Conservation (phyloP, 139 green algal genomes). For the Klebsormidium nitens region DNA sequence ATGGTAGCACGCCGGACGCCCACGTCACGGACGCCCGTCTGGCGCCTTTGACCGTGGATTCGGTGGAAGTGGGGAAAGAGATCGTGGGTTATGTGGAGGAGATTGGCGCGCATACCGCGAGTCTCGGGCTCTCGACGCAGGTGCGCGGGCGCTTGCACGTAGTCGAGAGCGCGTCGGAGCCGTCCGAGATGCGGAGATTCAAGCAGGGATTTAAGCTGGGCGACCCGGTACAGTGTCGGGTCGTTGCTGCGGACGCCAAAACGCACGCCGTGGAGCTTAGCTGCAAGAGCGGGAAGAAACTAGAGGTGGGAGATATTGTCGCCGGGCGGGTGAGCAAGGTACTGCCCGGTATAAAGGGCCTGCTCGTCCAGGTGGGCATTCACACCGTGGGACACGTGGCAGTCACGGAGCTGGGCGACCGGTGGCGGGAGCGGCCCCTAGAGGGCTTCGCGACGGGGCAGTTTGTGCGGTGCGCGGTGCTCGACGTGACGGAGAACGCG, state of each 20-base stretch:
- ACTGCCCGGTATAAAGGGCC: slow-evolving; percentile 41
- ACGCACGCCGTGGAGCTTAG: not conserved
- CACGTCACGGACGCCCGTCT: too few species aligned
- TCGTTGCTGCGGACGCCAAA: not conserved
- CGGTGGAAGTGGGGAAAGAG: slow-evolving; percentile 15
- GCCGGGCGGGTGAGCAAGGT: slow-evolving; percentile 43
- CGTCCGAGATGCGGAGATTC: slow-evolving; percentile 14
- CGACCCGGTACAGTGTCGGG: slow-evolving; percentile 6
- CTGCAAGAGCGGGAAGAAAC: not conserved
- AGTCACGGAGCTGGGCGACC: slow-evolving; percentile 76
- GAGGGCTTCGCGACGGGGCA: slow-evolving; percentile 29
- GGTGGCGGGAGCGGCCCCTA: slow-evolving; percentile 24
- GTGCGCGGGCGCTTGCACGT: slow-evolving; percentile 42
- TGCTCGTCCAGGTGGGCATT: slow-evolving; percentile 58
- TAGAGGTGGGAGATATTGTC: slow-evolving; percentile 24
- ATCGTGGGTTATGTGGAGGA: slow-evolving; percentile 21
- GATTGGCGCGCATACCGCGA: slow-evolving; percentile 6
- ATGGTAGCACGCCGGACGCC: too few species aligned
- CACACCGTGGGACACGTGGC: slow-evolving; percentile 44
- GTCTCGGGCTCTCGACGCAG: slow-evolving; percentile 10
- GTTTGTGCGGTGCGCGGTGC: slow-evolving; percentile 41
- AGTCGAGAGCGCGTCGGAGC: slow-evolving; percentile 45
- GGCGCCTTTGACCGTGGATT: slow-evolving; percentile 1
- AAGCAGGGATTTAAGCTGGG: slow-evolving; percentile 8
- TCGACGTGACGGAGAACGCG: slow-evolving; percentile 37